Evolutionary conservation across 2,329 filamentous ascomycete genomes (phyloP).

Genomic region (Aspergillus sclerotialis): DNA sequence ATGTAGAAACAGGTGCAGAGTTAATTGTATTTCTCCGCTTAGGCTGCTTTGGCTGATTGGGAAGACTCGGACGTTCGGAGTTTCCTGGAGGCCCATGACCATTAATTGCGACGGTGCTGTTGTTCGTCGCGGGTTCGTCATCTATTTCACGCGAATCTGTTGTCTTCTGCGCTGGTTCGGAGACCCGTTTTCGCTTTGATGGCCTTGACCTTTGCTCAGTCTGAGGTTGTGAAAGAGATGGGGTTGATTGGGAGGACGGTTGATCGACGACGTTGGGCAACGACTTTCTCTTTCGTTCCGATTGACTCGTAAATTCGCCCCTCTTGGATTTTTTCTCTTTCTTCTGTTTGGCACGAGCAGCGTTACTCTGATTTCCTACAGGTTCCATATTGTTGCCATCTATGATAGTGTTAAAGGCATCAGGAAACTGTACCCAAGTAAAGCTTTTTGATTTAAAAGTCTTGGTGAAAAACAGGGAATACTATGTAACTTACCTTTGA

Average conservation of each 20-base stretch:
- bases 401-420: not conserved
- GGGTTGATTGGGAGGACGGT: not conserved
- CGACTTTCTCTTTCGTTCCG: slow-evolving; percentile 9
- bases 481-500: no score
- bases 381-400: not conserved
- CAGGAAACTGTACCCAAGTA: no score
- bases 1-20: not conserved
- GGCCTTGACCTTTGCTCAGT: slow-evolving; percentile 8
- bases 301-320: not conserved
- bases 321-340: slow-evolving; percentile 1
- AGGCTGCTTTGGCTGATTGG: not conserved
- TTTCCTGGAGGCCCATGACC: not conserved
- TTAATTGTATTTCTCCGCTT: not conserved
- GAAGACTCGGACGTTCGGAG: not conserved
- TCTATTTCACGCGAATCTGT: no score
- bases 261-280: slow-evolving; percentile 2
- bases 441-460: no score
- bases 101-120: not conserved
- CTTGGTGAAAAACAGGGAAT: no score
- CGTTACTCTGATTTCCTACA: not conserved
- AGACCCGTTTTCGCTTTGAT: slow-evolving; percentile 21
- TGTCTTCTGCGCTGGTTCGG: slow-evolving; percentile 9
- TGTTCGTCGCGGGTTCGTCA: slow-evolving; percentile 1
- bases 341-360: not conserved
- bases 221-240: slow-evolving; percentile 1